Conservation (phyloP, 2,329 filamentous ascomycete species). For the Helotiales sp. region DNA sequence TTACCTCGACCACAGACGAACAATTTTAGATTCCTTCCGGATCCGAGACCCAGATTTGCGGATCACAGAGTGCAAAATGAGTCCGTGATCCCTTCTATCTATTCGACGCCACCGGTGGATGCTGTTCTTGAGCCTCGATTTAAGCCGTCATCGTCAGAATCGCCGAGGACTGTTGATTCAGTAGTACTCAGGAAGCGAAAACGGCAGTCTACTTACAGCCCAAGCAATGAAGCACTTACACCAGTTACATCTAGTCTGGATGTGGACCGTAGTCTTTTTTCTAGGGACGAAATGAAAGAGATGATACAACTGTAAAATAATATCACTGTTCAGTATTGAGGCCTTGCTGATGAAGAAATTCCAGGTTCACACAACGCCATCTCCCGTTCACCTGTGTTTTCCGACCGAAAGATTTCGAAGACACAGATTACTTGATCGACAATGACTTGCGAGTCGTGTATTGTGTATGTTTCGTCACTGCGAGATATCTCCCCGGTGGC, state of each 20-base stretch:
- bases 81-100: constrained; percentile 21
- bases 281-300: constrained; percentile 18
- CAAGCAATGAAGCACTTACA: constrained; percentile 7
- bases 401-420: constrained; percentile 12
- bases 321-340: not conserved
- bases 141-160: not conserved
- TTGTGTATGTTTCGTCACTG: constrained; percentile 25
- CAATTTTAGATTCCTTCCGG: not conserved
- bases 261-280: constrained; percentile 7
- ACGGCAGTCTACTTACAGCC: not conserved
- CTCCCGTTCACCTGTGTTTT: constrained; percentile 13
- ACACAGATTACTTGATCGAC: constrained; percentile 15
- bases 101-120: constrained; percentile 24
- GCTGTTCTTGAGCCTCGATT: constrained; percentile 8
- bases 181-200: constrained; percentile 13
- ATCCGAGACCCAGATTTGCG: not conserved
- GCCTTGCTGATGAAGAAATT: not conserved
- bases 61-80: not conserved
- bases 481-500: constrained; percentile 21
- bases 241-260: constrained; percentile 2
- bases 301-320: constrained; percentile 19
- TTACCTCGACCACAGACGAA: not conserved
- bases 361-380: constrained; percentile 19
- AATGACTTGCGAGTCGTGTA: constrained; percentile 18
- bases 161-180: not conserved